These are phyloP conservation scores for Scheffersomyces illinoinensis DNA, from an alignment of 1,139 yeast species.

Conservation along the genomic window DNA sequence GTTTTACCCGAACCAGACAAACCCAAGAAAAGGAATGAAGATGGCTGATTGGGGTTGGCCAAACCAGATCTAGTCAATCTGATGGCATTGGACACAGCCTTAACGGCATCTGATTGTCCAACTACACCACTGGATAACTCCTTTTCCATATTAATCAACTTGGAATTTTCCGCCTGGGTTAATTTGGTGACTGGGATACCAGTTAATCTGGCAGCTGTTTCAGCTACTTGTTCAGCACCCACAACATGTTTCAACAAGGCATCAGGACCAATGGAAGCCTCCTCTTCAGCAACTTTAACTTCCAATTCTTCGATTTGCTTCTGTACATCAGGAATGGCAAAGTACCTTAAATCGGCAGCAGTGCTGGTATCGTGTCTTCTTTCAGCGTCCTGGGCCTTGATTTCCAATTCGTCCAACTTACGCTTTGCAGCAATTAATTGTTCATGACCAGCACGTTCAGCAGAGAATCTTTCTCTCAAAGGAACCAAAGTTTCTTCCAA, in stretches of 20 bases:
- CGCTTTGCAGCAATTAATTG: slow-evolving; percentile 86
- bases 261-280: slow-evolving; percentile 55
- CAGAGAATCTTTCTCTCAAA: slow-evolving; percentile 77
- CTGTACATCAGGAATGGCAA: slow-evolving; percentile 92
- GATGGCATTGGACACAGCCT: slow-evolving; percentile 93
- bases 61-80: slow-evolving; percentile 94
- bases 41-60: slow-evolving; percentile 94
- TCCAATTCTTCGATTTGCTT: slow-evolving; percentile 77
- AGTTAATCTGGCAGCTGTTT: slow-evolving; percentile 94
- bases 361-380: slow-evolving; percentile 94
- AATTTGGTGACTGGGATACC: slow-evolving; percentile 98
- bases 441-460: slow-evolving; percentile 90
- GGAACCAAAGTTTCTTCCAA: slow-evolving; percentile 86
- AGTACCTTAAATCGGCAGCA: slow-evolving; percentile 93
- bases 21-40: slow-evolving; percentile 93
- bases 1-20: slow-evolving; percentile 98
- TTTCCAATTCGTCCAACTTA: slow-evolving; percentile 87
- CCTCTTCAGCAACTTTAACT: slow-evolving; percentile 69
- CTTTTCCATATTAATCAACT: slow-evolving; percentile 91
- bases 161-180: slow-evolving; percentile 92
- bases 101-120: slow-evolving; percentile 95
- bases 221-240: slow-evolving; percentile 90
- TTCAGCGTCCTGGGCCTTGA: slow-evolving; percentile 93
- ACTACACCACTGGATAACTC: slow-evolving; percentile 82
- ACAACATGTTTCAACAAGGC: slow-evolving; percentile 84